These are phyloP conservation scores for Adansonia rubrostipa DNA, from an alignment of 441 rosid genomes.

Conservation along the genomic window DNA sequence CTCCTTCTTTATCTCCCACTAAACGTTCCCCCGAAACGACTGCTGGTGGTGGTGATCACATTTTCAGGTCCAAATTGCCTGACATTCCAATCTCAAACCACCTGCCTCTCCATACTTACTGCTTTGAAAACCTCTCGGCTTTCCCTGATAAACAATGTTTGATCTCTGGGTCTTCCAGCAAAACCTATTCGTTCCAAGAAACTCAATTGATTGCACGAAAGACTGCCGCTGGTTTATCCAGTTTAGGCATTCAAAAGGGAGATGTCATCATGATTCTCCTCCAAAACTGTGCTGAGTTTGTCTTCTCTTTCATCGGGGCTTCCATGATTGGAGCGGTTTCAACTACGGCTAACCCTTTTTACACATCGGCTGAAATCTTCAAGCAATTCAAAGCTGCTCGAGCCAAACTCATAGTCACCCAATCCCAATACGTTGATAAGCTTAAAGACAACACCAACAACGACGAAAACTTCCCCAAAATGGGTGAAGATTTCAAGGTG, in stretches of 20 bases:
- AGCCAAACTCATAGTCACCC: slow-evolving; percentile 70
- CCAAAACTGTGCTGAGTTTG: slow-evolving; percentile 79
- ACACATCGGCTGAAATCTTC: slow-evolving; percentile 64
- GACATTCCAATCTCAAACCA: slow-evolving; percentile 69
- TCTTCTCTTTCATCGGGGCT: slow-evolving; percentile 80
- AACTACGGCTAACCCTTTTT: slow-evolving; percentile 86
- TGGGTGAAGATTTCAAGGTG: slow-evolving; percentile 52
- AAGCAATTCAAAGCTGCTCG: slow-evolving; percentile 58
- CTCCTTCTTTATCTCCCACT: slow-evolving; percentile 24
- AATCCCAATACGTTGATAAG: slow-evolving; percentile 69
- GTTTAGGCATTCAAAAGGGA: slow-evolving; percentile 60
- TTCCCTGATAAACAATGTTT: slow-evolving; percentile 60
- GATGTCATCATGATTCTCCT: slow-evolving; percentile 87
- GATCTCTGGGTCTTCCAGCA: slow-evolving; percentile 59
- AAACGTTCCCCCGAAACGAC: not conserved
- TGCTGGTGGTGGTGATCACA: slow-evolving; percentile 12
- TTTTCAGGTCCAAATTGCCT: slow-evolving; percentile 79
- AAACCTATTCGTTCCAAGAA: slow-evolving; percentile 52
- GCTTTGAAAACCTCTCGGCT: slow-evolving; percentile 53
- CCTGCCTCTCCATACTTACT: slow-evolving; percentile 78
- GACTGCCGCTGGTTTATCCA: slow-evolving; percentile 62
- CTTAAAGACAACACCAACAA: slow-evolving; percentile 30
- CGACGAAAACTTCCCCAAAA: slow-evolving; percentile 22
- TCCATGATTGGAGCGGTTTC: slow-evolving; percentile 84
- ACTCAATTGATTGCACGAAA: slow-evolving; percentile 51